Evolutionary conservation across 768 basidiomycete genomes (phyloP).

Genomic region (Gelatoporia subvermispora): DNA sequence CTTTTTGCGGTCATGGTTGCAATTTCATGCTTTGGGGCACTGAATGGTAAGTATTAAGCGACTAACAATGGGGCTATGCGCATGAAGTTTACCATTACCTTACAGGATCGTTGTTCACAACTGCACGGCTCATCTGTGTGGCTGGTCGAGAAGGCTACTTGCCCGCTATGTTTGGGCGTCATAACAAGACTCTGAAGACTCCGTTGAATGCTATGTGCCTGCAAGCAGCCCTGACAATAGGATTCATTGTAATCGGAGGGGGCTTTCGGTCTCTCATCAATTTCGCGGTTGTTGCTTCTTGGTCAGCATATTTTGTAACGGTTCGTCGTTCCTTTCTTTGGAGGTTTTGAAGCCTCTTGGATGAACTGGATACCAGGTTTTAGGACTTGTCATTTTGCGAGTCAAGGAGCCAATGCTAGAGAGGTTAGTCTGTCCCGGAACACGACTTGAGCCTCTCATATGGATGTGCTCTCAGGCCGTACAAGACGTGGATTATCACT

Average conservation of each 20-base stretch:
- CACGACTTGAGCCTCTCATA: background rate
- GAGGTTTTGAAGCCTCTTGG: too few relatives aligned
- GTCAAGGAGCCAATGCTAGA: constrained; percentile 88
- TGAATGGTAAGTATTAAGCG: constrained; percentile 61
- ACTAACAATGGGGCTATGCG: too few relatives aligned
- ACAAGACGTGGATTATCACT: constrained; percentile 87
- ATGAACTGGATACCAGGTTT: constrained; percentile 46
- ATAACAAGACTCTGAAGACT: constrained; percentile 73
- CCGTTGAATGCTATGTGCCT: constrained; percentile 85
- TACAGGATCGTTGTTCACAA: constrained; percentile 65
- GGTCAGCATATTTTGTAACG: constrained; percentile 85
- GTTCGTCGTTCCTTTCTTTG: constrained; percentile 36
- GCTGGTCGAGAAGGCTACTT: constrained; percentile 87
- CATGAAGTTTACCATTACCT: background rate
- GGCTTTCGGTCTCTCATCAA: constrained; percentile 88
- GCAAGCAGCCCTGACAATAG: constrained; percentile 67
- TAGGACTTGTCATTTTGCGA: constrained; percentile 83
- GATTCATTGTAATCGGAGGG: constrained; percentile 81
- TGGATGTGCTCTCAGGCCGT: constrained; percentile 55
- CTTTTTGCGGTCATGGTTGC: constrained; percentile 90
- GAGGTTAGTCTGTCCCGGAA: constrained; percentile 38
- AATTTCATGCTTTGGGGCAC: constrained; percentile 90
- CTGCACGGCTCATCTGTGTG: constrained; percentile 81
- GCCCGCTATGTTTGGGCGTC: constrained; percentile 74
- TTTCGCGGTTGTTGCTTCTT: constrained; percentile 82